A percentile compares a stretch with the other conserved stretches of the same genome.
Conservation (phyloP, 495 filamentous ascomycete genomes). For the Evernia prunastri region DNA sequence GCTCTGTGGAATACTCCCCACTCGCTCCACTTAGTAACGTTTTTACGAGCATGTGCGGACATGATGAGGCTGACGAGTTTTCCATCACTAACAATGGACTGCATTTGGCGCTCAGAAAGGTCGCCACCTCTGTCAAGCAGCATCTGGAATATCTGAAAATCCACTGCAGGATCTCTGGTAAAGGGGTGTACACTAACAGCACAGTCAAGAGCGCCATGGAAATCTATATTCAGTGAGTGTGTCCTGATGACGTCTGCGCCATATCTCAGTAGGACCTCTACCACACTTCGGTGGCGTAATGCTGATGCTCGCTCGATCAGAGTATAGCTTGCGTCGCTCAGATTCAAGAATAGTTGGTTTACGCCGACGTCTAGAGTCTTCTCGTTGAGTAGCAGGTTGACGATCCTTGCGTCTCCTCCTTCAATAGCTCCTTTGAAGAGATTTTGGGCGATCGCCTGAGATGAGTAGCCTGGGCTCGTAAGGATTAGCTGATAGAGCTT, state of each 20-base stretch:
- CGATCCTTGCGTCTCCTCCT: neutral
- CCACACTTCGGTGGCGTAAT: neutral
- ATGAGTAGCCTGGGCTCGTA: neutral
- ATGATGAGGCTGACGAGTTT: neutral
- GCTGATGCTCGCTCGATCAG: conserved; percentile 3
- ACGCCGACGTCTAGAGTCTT: neutral
- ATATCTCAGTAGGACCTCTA: neutral
- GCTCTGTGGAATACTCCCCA: neutral
- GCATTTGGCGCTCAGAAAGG: neutral
- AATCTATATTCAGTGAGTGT: neutral
- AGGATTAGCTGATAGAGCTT: neutral
- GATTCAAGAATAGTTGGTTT: neutral
- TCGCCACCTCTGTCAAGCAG: neutral
- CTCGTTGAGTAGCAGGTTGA: neutral
- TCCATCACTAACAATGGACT: neutral
- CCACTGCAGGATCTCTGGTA: neutral
- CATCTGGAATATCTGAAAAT: neutral
- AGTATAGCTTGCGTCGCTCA: neutral
- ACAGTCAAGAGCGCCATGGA: neutral
- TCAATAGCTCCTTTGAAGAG: conserved; percentile 5
- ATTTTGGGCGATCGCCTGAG: neutral
- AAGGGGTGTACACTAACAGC: neutral
- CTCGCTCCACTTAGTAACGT: neutral
- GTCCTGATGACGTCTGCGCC: conserved; percentile 4
- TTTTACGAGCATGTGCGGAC: neutral